Evolutionary conservation across 345 rosid species (phyloP), one percentile per base, ranked within the genome.

Genomic region (Eucalyptus sp.): DNA sequence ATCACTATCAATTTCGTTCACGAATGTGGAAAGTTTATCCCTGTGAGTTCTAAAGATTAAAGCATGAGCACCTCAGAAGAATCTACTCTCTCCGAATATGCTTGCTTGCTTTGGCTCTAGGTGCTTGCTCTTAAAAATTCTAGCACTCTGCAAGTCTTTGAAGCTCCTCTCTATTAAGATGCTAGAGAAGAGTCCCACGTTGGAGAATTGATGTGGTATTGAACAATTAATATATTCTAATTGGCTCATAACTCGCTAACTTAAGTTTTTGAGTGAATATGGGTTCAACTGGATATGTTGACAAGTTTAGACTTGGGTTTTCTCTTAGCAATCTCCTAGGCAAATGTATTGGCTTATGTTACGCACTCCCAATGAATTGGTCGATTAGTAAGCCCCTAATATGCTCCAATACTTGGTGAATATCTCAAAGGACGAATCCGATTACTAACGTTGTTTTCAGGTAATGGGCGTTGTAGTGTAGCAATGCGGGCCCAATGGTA

Each of bases 401-500:
- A 1, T 56, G 5, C 27, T 56, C 11, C 60, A 20, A 56, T 56
- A 56, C 27, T 56, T 22, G 27, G 27, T 56, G 27, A 56, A 56
- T 56, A 22, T 56, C 60, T 8, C 60, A 22, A 56, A 8, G 27
- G 27, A 56, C 0, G 5, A 22, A 56, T 56, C 27, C 5, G 3
- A 22, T 56, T 11, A 22, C 27, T 22, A 54, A 22, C 0, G 5
- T 0, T 20, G 0, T 9, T 56, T 56, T 3, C 3, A 0, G 0
- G 29, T 13, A 10, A 0, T 56, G 5, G 27, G 62, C 5, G 20
- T 56, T 56, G 62, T 2, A 56, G 13, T 24, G 13, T 56, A 56
- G 27, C 0, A 4, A 3, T 25, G 29, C 6, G 10, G 4, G 58
- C 58, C 58, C 10, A 52, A 20, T 52, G 25, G 2, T 52, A 52